These are phyloP conservation scores for Crithidia bombi DNA, from an alignment of 208 protist genomes.

Conservation along the genomic window DNA sequence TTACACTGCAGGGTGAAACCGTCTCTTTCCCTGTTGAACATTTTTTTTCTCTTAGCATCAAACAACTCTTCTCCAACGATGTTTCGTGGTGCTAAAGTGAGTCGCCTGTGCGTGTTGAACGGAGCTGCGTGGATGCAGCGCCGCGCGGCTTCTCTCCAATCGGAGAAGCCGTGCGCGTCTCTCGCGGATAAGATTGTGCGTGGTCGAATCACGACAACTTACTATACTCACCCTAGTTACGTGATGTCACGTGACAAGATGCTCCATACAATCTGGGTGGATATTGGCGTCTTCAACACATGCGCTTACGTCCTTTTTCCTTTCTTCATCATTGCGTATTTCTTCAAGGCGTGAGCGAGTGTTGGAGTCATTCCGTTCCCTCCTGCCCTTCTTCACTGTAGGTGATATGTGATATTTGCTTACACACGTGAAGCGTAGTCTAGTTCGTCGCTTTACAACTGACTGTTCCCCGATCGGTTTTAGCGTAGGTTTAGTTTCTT, in stretches of 20 bases:
- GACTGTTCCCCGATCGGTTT: slow-evolving; percentile 10
- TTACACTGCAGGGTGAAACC: background rate
- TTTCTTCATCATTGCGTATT: slow-evolving; percentile 84
- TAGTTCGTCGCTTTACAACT: slow-evolving; percentile 25
- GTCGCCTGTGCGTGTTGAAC: slow-evolving; percentile 14
- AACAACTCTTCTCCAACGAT: slow-evolving; percentile 16
- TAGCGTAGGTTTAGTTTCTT: slow-evolving; percentile 26
- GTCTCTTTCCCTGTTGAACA: background rate
- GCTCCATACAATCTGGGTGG: slow-evolving; percentile 90
- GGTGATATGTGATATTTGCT: slow-evolving; percentile 8
- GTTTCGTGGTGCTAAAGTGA: slow-evolving; percentile 38
- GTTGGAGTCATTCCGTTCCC: background rate
- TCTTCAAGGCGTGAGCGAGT: slow-evolving; percentile 81
- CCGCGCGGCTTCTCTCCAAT: slow-evolving; percentile 62
- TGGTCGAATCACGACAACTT: slow-evolving; percentile 47
- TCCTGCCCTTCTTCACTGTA: slow-evolving; percentile 2
- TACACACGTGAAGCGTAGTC: slow-evolving; percentile 14
- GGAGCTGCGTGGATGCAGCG: slow-evolving; percentile 38
- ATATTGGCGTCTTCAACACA: slow-evolving; percentile 76
- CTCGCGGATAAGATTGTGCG: slow-evolving; percentile 90
- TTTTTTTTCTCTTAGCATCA: background rate
- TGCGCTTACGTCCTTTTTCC: slow-evolving; percentile 73
- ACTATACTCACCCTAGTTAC: slow-evolving; percentile 89
- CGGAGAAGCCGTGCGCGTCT: slow-evolving; percentile 85
- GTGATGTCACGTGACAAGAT: slow-evolving; percentile 92